A percentile compares a stretch with the other conserved stretches of the same genome.
These are phyloP conservation scores for Penicillium taxi DNA, from an alignment of 495 filamentous ascomycete species.

Conservation along the genomic window DNA sequence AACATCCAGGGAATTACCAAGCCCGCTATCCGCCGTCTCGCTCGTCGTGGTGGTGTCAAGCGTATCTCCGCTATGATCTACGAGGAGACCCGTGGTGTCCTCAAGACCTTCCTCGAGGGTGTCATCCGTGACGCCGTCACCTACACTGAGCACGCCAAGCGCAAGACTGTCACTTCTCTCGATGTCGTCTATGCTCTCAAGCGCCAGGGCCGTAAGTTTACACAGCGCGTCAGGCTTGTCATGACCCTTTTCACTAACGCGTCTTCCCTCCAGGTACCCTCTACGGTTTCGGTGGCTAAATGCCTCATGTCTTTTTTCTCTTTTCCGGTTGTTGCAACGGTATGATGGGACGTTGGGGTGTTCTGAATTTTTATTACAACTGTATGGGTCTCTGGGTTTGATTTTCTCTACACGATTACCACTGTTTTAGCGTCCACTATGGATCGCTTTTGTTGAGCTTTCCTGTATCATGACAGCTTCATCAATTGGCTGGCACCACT, in stretches of 20 bases:
- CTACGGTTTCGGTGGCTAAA: conserved; percentile 99
- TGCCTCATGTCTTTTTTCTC: conserved; percentile 25
- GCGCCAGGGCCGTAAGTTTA: conserved; percentile 76
- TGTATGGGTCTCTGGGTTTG: conserved; percentile 47
- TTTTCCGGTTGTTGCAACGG: conserved; percentile 41
- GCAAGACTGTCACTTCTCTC: conserved; percentile 96
- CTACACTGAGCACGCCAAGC: conserved; percentile 97
- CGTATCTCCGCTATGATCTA: conserved; percentile 99
- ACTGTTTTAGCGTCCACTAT: conserved; percentile 40
- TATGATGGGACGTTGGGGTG: conserved; percentile 49
- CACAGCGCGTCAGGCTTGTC: neutral
- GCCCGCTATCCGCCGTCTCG: conserved; percentile 99
- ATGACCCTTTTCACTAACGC: conserved; percentile 1
- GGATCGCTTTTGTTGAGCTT: conserved; percentile 37
- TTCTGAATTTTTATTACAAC: conserved; percentile 41
- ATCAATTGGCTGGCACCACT: conserved; percentile 37
- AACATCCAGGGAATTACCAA: conserved; percentile 99
- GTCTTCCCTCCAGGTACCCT: conserved; percentile 52
- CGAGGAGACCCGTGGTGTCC: conserved; percentile 99
- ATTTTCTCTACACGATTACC: conserved; percentile 34
- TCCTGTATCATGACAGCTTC: conserved; percentile 45
- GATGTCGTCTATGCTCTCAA: conserved; percentile 97
- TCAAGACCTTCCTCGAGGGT: conserved; percentile 99
- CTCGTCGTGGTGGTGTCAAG: conserved; percentile 99
- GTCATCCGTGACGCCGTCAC: conserved; percentile 99